Percentiles rank a stretch among this genome's conserved stretches.
Conservation (phyloP, 139 green algal species). For the Tetradesmus obliquus region DNA sequence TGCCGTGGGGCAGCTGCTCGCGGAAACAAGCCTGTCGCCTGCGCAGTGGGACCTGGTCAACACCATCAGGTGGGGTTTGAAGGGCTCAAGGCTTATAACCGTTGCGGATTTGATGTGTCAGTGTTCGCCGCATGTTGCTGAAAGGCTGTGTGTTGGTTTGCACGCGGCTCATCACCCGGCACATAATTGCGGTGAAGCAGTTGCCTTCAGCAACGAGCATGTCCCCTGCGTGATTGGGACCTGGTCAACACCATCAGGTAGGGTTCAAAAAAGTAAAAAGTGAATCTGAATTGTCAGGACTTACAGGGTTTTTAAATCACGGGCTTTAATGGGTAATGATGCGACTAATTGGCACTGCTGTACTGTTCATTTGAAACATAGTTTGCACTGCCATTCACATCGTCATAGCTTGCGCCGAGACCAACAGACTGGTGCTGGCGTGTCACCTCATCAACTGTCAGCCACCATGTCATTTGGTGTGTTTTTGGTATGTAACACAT, state of each 20-base stretch:
- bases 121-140: too few species aligned
- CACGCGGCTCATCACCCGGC: constrained; percentile 88
- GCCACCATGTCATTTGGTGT: not conserved
- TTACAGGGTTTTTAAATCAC: too few species aligned
- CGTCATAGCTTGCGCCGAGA: not conserved
- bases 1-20: constrained; percentile 88
- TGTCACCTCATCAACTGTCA: not conserved
- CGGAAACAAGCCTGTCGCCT: constrained; percentile 73
- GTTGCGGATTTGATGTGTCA: too few species aligned
- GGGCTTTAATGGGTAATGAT: too few species aligned
- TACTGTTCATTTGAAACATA: too few species aligned
- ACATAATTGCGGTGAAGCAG: constrained; percentile 92
- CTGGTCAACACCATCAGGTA: constrained; percentile 56
- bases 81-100: not conserved
- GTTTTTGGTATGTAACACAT: not conserved
- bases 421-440: not conserved
- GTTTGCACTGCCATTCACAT: too few species aligned
- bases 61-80: constrained; percentile 24
- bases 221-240: constrained; percentile 77
- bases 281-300: too few species aligned
- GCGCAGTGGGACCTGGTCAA: constrained; percentile 82
- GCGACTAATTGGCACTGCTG: too few species aligned
- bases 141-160: constrained; percentile 64
- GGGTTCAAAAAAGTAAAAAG: not conserved
- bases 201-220: constrained; percentile 82